Evolutionary conservation across 805 yeast species (phyloP), one percentile per base, ranked within the genome.

Genomic region (Metschnikowia santaceciliae): DNA sequence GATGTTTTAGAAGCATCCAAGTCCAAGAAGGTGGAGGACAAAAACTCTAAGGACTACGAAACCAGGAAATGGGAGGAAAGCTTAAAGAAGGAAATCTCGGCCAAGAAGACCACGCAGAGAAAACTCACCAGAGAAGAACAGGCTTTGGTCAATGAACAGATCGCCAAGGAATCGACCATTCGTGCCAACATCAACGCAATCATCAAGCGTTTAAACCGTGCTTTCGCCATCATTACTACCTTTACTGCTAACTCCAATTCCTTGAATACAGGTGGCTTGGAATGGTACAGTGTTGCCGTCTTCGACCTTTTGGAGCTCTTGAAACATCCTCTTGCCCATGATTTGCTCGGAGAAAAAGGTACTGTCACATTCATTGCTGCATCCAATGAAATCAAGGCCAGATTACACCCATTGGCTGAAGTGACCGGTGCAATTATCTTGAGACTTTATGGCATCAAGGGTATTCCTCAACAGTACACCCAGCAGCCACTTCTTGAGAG

Each of bases 61-160:
- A 86, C 91, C 2, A 71, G 80, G 52, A 83, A 88, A 65, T 92
- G 98, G 98, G 99, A 94, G 63, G 90, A 85, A 58, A 79, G 80
- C 47, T 78, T 94, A 32, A 81, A 92, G 60, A 82, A 82, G 55
- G 92, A 90, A 61, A 74, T 90, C 35, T 83, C 86, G 1, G 75
- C 76, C 48, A 83, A 83, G 64, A 76, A 78, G 54, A 58, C 63
- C n/a, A 61, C 62, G 8, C 83, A 78, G 67, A 83, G 77, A 66
- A 87, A 86, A 61, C 71, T 84, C 38, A 77, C 95, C 2, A 85
- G 82, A 56, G 97, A 91, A 61, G 96, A 94, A 53, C 87, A 82
- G 54, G 71, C 62, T 0, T 63, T 79, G 47, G 83, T 88, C 1
- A 78, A 78, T 42, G 81, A 78, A 42, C 92, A 89, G 61, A 57